Percentiles rank a stretch among this genome's conserved stretches.
Evolutionary conservation across 306 rosid genomes (phyloP).

Genomic region (Dalbergia cochinchinensis): DNA sequence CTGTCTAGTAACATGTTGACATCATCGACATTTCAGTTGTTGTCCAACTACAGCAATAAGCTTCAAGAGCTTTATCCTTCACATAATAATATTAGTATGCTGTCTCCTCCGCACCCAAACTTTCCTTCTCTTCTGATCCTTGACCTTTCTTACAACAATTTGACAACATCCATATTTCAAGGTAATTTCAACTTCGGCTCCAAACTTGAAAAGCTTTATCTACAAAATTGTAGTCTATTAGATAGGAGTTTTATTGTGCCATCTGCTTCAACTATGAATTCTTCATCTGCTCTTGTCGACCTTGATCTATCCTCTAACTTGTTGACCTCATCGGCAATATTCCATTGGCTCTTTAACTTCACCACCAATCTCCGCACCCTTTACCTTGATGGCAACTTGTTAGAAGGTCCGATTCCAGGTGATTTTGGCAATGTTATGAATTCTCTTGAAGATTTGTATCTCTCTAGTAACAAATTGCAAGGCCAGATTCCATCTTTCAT

Average conservation of each 20-base stretch:
- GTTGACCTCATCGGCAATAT: not conserved
- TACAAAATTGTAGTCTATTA: too few relatives aligned
- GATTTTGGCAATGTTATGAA: conserved; percentile 3
- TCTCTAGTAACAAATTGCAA: not conserved
- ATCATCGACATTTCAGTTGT: not conserved
- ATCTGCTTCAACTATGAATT: not conserved
- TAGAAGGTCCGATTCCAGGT: conserved; percentile 4
- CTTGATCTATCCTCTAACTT: not conserved
- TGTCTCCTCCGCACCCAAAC: not conserved
- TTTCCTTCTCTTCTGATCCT: not conserved
- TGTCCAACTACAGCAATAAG: not conserved
- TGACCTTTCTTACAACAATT: too few relatives aligned
- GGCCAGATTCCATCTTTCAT: conserved; percentile 29
- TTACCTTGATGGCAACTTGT: accelerated
- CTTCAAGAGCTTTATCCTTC: not conserved
- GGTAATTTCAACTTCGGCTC: too few relatives aligned
- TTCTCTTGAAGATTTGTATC: not conserved
- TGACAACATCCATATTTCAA: too few relatives aligned
- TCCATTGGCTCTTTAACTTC: conserved; percentile 6
- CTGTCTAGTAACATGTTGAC: not conserved
- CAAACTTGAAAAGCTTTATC: too few relatives aligned
- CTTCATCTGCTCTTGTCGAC: not conserved
- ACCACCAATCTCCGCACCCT: not conserved
- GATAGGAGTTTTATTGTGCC: too few relatives aligned
- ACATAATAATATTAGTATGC: not conserved